Evolutionary conservation across 495 filamentous ascomycete genomes (phyloP).

Genomic region (Aspergillus wentii): DNA sequence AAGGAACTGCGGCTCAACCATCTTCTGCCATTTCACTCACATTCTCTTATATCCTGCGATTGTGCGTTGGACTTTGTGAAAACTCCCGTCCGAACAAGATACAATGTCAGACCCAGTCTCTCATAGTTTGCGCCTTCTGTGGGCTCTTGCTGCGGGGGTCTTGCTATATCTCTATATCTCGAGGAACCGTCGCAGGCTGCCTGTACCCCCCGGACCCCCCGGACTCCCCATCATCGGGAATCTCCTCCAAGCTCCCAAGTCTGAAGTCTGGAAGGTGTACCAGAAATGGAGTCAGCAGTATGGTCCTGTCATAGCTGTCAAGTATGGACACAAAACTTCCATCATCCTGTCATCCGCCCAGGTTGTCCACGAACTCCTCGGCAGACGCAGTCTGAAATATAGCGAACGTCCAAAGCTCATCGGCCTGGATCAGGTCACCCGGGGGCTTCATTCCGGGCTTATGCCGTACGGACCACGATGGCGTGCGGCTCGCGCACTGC

Average conservation of each 20-base stretch:
- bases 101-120: no score
- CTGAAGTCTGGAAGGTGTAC: slow-evolving; percentile 58
- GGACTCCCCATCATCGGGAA: slow-evolving; percentile 54
- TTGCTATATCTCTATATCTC: no score
- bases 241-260: slow-evolving; percentile 44
- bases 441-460: slow-evolving; percentile 16
- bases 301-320: slow-evolving; percentile 33
- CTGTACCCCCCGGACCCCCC: slow-evolving; percentile 50
- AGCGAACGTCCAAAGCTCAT: no score
- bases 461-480: slow-evolving; percentile 11
- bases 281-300: slow-evolving; percentile 36
- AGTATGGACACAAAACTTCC: slow-evolving; percentile 17
- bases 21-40: no score
- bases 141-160: no score
- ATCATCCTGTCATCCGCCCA: slow-evolving; percentile 22
- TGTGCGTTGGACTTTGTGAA: no score
- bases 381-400: slow-evolving; percentile 14
- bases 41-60: no score
- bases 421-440: slow-evolving; percentile 8
- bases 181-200: no score
- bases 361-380: slow-evolving; percentile 27
- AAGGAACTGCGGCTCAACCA: no score
- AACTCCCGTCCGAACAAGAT: no score
- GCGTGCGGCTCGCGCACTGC: slow-evolving; percentile 5
- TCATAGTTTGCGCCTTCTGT: no score